A percentile compares a stretch with the other conserved stretches of the same genome.
These are phyloP conservation scores for Hordeum pubiflorum DNA, from an alignment of 202 grass and related monocot species.

Conservation along the genomic window DNA sequence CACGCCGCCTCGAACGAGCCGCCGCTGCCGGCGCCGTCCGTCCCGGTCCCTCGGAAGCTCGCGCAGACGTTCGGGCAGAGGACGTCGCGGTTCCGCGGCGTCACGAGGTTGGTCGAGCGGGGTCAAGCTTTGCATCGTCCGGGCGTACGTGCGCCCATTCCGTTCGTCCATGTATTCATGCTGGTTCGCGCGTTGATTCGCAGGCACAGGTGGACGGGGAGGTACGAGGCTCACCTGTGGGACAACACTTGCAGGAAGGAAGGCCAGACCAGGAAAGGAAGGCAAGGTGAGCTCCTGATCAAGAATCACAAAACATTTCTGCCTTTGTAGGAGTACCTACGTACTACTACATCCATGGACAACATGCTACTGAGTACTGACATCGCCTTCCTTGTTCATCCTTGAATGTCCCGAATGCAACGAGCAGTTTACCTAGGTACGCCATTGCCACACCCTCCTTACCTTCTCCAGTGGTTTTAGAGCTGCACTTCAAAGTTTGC, in stretches of 20 bases:
- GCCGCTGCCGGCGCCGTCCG: constrained; percentile 2
- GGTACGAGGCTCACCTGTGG: constrained; percentile 92
- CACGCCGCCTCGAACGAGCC: neutral
- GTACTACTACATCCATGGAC: neutral
- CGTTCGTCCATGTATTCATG: neutral
- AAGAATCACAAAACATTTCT: neutral
- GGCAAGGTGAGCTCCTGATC: constrained; percentile 60
- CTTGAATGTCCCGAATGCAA: neutral
- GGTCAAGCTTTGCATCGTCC: neutral
- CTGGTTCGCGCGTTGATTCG: neutral
- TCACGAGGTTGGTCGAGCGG: constrained; percentile 44
- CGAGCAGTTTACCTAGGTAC: constrained; percentile 88
- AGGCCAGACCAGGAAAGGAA: constrained; percentile 89
- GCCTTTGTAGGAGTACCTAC: neutral
- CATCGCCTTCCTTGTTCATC: neutral
- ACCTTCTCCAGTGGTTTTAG: neutral
- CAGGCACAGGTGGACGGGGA: constrained; percentile 87
- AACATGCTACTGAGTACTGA: constrained; percentile 17
- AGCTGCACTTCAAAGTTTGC: neutral
- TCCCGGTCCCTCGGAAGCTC: constrained; percentile 31
- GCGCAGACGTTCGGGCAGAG: constrained; percentile 81
- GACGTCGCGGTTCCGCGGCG: constrained; percentile 80
- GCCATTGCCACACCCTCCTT: neutral
- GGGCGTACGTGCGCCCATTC: neutral
- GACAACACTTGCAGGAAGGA: constrained; percentile 92